Base-by-base conservation (phyloP, 768 basidiomycete species). In the Russula compacta region DNA sequence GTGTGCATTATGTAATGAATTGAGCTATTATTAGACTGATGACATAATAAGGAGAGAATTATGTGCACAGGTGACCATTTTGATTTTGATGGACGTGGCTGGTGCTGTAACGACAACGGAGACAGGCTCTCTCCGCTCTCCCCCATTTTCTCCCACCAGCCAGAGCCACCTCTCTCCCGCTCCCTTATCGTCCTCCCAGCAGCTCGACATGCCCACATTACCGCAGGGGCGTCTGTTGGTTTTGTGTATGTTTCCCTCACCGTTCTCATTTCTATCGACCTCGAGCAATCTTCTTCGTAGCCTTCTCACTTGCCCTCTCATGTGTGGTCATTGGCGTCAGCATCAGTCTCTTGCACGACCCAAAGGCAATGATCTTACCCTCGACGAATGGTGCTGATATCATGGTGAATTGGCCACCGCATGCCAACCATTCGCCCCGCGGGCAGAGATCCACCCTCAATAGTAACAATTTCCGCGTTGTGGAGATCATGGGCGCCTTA, bases 191-290 rank as follows among this genome's bases (percentile, higher is more conserved):
- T 36, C 35, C 24, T 10, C 10, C 32, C 48, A 14, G 1, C 42
- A 38, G 35, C 24, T 38, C 9, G 35, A 53, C 11, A 63, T 63
- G 61, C 61, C 61, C 24, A 58, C 61, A 1, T 48, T 63, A 36
- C 51, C 56, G 12, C 51, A 63, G 15, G 61, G 61, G 6, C 52
- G 61, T 14, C 21, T 53, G 2, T 53, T 33, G 33, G 56, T 63
- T 47, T 46, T 63, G 12, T 47, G 61, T 63, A 49, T 19, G 57
- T 43, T 50, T 29, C 15, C 8, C 11, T 21, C 9, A 12, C 15
- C 8, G 15, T 42, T 49, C 52, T 24, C 33, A 3, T 35, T 51
- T 24, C 6, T 2, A 0, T 46, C 38, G 6, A 38, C n/a, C 19
- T 9, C 38, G 53, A 6, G 32, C 14, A 10, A 24, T n/a, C 29